Evolutionary conservation across 345 rosid genomes (phyloP).

Genomic region (Dipteronia sinensis): DNA sequence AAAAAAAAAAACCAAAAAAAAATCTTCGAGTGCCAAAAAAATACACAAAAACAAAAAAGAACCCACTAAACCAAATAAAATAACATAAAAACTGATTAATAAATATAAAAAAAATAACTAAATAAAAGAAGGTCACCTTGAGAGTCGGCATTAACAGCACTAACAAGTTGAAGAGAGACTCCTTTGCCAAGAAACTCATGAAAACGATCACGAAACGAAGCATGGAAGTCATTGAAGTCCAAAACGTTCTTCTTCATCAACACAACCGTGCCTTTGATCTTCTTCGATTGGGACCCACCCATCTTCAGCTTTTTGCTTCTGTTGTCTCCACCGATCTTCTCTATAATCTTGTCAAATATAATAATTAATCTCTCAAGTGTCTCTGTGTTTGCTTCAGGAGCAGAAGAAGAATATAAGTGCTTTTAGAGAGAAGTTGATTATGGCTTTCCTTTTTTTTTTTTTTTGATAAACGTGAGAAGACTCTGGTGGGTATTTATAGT

Average conservation of each 20-base stretch:
- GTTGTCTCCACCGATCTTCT: constrained; percentile 11
- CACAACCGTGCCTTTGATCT: constrained; percentile 66
- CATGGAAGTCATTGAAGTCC: constrained; percentile 75
- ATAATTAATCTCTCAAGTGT: neutral
- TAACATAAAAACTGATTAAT: neutral
- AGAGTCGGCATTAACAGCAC: constrained; percentile 52
- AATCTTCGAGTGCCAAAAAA: too few relatives aligned
- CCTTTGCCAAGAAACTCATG: constrained; percentile 60
- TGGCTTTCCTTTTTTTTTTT: neutral
- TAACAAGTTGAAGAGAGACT: constrained; percentile 74
- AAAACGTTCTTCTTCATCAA: constrained; percentile 88
- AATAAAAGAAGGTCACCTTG: constrained; percentile 19
- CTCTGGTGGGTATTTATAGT: neutral
- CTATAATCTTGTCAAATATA: constrained; percentile 11
- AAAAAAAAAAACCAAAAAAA: too few relatives aligned
- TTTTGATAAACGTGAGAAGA: neutral
- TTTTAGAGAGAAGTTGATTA: too few relatives aligned
- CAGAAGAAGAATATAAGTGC: too few relatives aligned
- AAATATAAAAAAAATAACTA: too few relatives aligned
- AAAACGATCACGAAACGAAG: constrained; percentile 62
- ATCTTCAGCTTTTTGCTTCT: neutral
- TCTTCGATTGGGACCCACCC: constrained; percentile 14
- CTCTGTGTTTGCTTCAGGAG: neutral
- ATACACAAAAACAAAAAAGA: too few relatives aligned
- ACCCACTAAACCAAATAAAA: neutral